phyloP scores from a whole-genome alignment of 257 asterid species.

The Lantana camara region DNA sequence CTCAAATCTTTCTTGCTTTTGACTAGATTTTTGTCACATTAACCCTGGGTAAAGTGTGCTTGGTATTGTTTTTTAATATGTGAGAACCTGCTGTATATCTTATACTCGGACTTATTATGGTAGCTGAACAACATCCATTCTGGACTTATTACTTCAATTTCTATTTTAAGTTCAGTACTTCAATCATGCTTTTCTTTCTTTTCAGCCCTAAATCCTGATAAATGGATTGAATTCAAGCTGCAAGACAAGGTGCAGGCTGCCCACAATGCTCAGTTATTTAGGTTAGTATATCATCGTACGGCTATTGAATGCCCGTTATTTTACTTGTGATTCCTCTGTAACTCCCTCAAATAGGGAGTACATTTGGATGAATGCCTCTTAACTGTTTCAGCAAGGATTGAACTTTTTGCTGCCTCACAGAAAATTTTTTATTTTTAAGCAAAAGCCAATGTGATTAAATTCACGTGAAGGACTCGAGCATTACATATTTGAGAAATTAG shows the following conservation, averaged over 20 bases:
- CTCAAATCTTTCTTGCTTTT: background rate
- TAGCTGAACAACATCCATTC: constrained; percentile 3
- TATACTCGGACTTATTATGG: background rate
- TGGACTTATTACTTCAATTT: constrained; percentile 6
- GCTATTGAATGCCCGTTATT: constrained; percentile 15
- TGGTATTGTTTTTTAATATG: no score
- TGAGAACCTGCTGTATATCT: no score
- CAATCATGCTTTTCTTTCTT: constrained; percentile 30
- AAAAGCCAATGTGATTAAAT: constrained; percentile 17
- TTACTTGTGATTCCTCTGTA: constrained; percentile 10
- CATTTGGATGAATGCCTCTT: constrained; percentile 16
- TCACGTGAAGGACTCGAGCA: constrained; percentile 4
- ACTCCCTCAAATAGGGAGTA: constrained; percentile 5
- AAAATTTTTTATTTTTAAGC: background rate
- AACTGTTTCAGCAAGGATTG: constrained; percentile 18
- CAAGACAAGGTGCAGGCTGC: constrained; percentile 89
- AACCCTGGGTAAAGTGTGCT: background rate
- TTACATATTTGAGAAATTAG: background rate
- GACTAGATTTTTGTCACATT: background rate
- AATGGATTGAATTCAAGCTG: constrained; percentile 91
- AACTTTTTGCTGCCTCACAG: constrained; percentile 9
- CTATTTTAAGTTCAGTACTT: constrained; percentile 13
- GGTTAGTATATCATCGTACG: constrained; percentile 46
- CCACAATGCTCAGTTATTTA: constrained; percentile 89
- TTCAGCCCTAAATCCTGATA: constrained; percentile 85